Conservation (phyloP, 352 stramenopile genomes). For the Phytophthora uliginosa region DNA sequence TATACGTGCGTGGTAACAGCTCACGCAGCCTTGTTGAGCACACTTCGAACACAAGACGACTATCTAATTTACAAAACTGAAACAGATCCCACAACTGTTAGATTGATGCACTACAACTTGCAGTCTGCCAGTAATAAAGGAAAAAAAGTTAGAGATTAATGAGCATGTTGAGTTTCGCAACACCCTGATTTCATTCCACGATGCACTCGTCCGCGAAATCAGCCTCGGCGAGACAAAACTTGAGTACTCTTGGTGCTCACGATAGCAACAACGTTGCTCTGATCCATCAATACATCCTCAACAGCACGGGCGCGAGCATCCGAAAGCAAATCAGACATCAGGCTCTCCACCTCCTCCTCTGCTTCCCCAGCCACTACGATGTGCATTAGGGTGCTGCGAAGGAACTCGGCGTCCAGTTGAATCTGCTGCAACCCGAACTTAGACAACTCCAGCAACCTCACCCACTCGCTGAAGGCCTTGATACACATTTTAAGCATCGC, state of each 20-base stretch:
- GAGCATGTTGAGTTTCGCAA: conserved; percentile 19
- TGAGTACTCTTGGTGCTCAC: conserved; percentile 86
- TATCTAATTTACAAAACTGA: conserved; percentile 20
- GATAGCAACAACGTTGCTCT: conserved; percentile 85
- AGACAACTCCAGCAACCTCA: conserved; percentile 69
- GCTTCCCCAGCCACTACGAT: conserved; percentile 52
- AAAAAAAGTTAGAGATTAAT: conserved; percentile 21
- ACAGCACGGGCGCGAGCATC: conserved; percentile 72
- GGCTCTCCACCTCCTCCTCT: conserved; percentile 77
- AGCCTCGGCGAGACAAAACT: conserved; percentile 64
- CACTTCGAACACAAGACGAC: conserved; percentile 6
- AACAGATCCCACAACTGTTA: conserved; percentile 11
- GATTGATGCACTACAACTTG: neutral
- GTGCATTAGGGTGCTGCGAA: conserved; percentile 61
- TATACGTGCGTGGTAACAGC: conserved; percentile 58
- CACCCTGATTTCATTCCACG: conserved; percentile 3
- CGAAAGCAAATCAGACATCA: conserved; percentile 84
- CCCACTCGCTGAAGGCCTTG: conserved; percentile 80
- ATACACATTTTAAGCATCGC: conserved; percentile 83
- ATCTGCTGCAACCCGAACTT: conserved; percentile 83
- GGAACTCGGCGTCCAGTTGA: conserved; percentile 84
- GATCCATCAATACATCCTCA: conserved; percentile 84
- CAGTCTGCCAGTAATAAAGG: conserved; percentile 13
- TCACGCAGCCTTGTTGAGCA: conserved; percentile 38
- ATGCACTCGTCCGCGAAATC: conserved; percentile 8